Evolutionary conservation across 306 rosid genomes (phyloP).

Genomic region (Cicer judaicum): DNA sequence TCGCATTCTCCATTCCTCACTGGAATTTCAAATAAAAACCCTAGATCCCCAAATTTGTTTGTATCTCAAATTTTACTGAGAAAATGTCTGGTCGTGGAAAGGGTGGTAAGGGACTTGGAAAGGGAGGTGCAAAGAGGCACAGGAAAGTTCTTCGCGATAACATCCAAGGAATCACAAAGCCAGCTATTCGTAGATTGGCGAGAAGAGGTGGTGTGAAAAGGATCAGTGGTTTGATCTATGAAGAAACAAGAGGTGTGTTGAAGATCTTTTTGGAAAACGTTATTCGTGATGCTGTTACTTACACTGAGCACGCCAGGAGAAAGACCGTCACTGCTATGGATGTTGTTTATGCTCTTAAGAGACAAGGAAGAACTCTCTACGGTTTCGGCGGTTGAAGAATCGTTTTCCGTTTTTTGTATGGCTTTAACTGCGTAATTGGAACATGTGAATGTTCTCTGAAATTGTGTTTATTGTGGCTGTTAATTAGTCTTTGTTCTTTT

Average conservation of each 20-base stretch:
- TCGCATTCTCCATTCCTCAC: rapidly evolving
- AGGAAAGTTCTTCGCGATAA: conserved; percentile 46
- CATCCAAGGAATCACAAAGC: conserved; percentile 50
- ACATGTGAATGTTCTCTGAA: neutral
- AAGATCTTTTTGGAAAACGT: conserved; percentile 46
- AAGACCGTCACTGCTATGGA: conserved; percentile 40
- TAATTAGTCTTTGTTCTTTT: neutral
- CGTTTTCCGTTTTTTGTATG: neutral
- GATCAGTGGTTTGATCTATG: conserved; percentile 46
- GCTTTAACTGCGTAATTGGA: neutral
- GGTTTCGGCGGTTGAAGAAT: conserved; percentile 33
- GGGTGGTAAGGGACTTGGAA: conserved; percentile 47
- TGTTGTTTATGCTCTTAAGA: conserved; percentile 36
- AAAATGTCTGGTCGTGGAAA: conserved; percentile 48
- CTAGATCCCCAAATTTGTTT: neutral
- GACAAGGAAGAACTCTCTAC: conserved; percentile 40
- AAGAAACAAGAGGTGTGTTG: conserved; percentile 47
- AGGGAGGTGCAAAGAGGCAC: conserved; percentile 51
- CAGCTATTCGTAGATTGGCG: conserved; percentile 44
- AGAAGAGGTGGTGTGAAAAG: conserved; percentile 48
- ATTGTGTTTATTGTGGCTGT: neutral
- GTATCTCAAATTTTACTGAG: no score
- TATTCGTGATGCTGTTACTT: conserved; percentile 37
- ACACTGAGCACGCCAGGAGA: conserved; percentile 38
- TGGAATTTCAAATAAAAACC: neutral